Evolutionary conservation across 2,329 filamentous ascomycete genomes (phyloP).

Genomic region (Cryphonectria parasitica): DNA sequence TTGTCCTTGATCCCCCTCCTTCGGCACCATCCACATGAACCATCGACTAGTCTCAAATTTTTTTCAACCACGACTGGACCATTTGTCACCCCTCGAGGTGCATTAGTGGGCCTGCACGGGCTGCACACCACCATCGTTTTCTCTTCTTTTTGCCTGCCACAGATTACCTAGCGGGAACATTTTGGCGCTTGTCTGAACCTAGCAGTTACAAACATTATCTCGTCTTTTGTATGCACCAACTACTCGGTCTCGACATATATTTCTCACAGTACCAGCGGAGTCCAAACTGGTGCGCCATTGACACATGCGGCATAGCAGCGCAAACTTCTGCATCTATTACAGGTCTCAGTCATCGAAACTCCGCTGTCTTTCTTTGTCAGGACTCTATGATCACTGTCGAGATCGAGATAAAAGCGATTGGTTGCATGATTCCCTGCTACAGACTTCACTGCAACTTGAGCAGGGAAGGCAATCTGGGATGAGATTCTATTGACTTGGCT

Average conservation of each 20-base stretch:
- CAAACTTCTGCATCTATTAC: neutral
- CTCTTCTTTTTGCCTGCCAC: conserved; percentile 14
- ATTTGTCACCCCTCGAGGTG: conserved; percentile 18
- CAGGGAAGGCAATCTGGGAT: neutral
- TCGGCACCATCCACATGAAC: conserved; percentile 12
- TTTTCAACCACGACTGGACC: conserved; percentile 14
- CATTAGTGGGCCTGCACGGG: conserved; percentile 25
- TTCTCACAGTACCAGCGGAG: neutral
- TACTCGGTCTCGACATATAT: neutral
- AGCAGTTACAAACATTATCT: conserved; percentile 8
- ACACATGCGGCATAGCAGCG: neutral
- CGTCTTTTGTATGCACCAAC: neutral
- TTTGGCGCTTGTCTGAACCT: conserved; percentile 15
- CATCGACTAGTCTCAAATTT: conserved; percentile 11
- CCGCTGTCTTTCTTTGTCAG: neutral
- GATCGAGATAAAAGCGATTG: neutral
- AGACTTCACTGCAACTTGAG: neutral
- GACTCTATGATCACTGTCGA: neutral
- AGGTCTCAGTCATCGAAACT: neutral
- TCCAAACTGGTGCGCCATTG: neutral
- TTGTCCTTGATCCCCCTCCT: neutral
- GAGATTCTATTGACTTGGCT: no score
- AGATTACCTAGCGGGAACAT: neutral
- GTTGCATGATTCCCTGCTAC: neutral
- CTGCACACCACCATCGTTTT: conserved; percentile 21